Evolutionary conservation across 2,329 filamentous ascomycete species (phyloP), one percentile per base, ranked within the genome.

Genomic region (Trichophyton equinum): DNA sequence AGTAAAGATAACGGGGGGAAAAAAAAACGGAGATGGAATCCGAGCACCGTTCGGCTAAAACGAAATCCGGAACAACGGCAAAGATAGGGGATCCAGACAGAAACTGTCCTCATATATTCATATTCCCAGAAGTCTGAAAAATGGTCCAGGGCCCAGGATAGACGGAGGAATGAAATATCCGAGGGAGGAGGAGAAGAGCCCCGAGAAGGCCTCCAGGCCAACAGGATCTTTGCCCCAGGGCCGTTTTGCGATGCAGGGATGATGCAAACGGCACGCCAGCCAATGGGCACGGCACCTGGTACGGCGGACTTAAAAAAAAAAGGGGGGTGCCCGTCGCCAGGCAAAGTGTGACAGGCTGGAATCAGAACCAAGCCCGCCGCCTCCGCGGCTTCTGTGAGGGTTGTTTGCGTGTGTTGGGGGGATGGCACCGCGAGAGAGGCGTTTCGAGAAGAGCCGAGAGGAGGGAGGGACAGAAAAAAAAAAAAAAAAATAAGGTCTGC

Each of bases 141-240:
- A 51, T 51, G 46, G 46, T 13, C 22, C 46, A 51, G 18, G 46
- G 20, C 46, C 46, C 20, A 33, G 27, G 30, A 2, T 38, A n/a
- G n/a, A 36, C 51, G 51, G 51, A 36, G 51, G 51, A 55, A 55
- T 20, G 51, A 38, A 55, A 55, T 55, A 55, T 55, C 51, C 51
- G 51, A 55, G 15, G 20, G 46, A 51, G 40, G 40, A 47, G 20
- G 11, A 55, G 27, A 27, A 55, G 47, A 53, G n/a, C 4, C 27
- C 47, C 47, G 27, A 53, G 8, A 38, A 20, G 46, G 13, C 18
- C n/a, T 27, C 22, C 25, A 33, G 27, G 2, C 11, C 22, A 53
- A 15, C 51, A 27, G 33, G 40, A 20, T n/a, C 33, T 55, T 55
- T 55, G 51, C 51, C 51, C 33, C 51, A 55, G n/a, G 51, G 15